phyloP scores from a whole-genome alignment of 257 asterid genomes.

The Solanum dulcamara region DNA sequence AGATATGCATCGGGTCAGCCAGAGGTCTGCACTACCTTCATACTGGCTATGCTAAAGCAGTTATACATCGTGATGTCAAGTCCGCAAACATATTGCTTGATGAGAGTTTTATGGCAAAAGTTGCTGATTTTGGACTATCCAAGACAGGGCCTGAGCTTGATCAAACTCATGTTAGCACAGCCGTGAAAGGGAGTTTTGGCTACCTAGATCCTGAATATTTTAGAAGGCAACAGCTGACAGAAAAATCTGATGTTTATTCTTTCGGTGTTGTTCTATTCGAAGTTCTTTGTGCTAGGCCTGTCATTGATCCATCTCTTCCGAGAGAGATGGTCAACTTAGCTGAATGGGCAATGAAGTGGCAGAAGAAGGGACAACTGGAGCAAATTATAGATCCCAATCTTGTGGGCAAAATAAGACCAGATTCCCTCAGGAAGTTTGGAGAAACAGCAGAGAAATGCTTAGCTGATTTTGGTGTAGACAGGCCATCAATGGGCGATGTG shows the following conservation, averaged over 20 bases:
- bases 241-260: slow-evolving; percentile 71
- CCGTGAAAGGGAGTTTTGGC: slow-evolving; percentile 76
- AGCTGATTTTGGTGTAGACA: slow-evolving; percentile 64
- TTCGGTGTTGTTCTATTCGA: slow-evolving; percentile 69
- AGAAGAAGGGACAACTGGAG: slow-evolving; percentile 61
- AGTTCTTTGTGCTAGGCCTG: slow-evolving; percentile 76
- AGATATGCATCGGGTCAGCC: slow-evolving; percentile 79
- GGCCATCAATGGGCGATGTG: slow-evolving; percentile 82
- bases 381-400: slow-evolving; percentile 48
- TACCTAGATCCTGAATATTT: slow-evolving; percentile 76
- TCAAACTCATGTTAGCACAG: slow-evolving; percentile 85
- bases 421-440: slow-evolving; percentile 64
- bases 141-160: slow-evolving; percentile 78
- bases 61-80: slow-evolving; percentile 77
- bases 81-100: slow-evolving; percentile 78
- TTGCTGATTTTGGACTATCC: slow-evolving; percentile 79
- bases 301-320: slow-evolving; percentile 66
- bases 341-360: slow-evolving; percentile 82
- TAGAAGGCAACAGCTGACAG: slow-evolving; percentile 76
- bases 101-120: slow-evolving; percentile 74
- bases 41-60: slow-evolving; percentile 59
- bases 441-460: slow-evolving; percentile 80
- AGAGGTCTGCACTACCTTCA: slow-evolving; percentile 80
- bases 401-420: slow-evolving; percentile 45
- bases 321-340: slow-evolving; percentile 82